Base-by-base conservation (phyloP, 2,329 filamentous ascomycete species). In the Fusarium nygamai region DNA sequence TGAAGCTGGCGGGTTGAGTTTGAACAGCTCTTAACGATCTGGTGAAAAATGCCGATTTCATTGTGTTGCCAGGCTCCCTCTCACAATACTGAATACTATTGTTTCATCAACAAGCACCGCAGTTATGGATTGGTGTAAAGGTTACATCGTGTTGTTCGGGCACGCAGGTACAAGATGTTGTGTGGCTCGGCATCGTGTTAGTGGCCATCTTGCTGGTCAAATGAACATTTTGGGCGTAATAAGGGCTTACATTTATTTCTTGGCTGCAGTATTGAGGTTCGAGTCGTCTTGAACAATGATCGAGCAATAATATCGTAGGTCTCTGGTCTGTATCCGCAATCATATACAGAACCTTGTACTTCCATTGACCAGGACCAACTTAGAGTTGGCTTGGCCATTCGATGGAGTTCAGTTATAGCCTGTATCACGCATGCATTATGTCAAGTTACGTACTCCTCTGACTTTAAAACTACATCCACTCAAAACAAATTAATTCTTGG, bases 151-250 rank as follows among this genome's bases (percentile, higher is more conserved):
- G 48, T 27, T 61, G 4, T 33, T n/a, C 44, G 36, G 47, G 17
- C 24, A 68, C 59, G 54, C 66, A 68, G 66, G 64, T 68, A 68
- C 64, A 63, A 19, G n/a, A 62, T 24, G 48, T 33, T n/a, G 29
- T 22, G 39, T 62, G 46, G 47, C 41, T 68, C 34, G 41, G 29
- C 46, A 33, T 53, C 33, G 36, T 68, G 17, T 67, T 47, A 61
- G 54, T 60, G 66, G 46, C 54, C 50, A 36, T 36, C 12, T 8
- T 27, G 17, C 31, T 36, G 27, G 0, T 47, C 6, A n/a, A 16
- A n/a, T 14, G 8, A 12, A 24, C 31, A 41, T n/a, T 20, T n/a
- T 38, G 24, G 20, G 57, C 33, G 46, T 29, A 39, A 19, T 41
- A 36, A 51, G 27, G 43, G 56, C 43, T 60, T 27, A 50, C 57